A percentile compares a stretch with the other conserved stretches of the same genome.
Evolutionary conservation across 805 yeast species (phyloP).

Genomic region (Kodamaea lidongshanica): DNA sequence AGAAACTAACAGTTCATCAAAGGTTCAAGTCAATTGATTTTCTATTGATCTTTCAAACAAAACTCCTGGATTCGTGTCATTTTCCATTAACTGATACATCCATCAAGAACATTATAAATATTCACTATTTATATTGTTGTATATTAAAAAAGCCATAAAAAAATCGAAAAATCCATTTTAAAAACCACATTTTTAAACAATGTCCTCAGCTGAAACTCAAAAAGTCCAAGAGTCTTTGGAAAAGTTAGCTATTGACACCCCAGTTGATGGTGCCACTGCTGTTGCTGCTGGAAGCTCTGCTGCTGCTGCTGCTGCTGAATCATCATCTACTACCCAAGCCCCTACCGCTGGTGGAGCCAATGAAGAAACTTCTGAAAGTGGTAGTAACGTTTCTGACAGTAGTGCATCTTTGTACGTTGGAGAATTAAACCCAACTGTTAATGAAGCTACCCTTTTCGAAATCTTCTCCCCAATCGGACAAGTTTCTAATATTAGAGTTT

Average conservation of each 20-base stretch:
- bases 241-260: slow-evolving; percentile 34
- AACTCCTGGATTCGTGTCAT: slow-evolving; percentile 4
- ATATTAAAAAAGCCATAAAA: slow-evolving; percentile 11
- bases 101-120: slow-evolving; percentile 2
- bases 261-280: slow-evolving; percentile 15
- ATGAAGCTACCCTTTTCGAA: slow-evolving; percentile 92
- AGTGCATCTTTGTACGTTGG: slow-evolving; percentile 94
- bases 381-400: slow-evolving; percentile 42
- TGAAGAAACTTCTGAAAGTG: slow-evolving; percentile 17
- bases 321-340: slow-evolving; percentile 23
- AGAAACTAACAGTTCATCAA: slow-evolving; percentile 1
- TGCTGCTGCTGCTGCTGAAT: slow-evolving; percentile 18
- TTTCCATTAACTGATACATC: slow-evolving; percentile 3
- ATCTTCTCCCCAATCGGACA: slow-evolving; percentile 91
- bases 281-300: slow-evolving; percentile 21
- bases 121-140: slow-evolving; percentile 4
- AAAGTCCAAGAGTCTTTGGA: slow-evolving; percentile 44
- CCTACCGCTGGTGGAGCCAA: slow-evolving; percentile 26
- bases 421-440: slow-evolving; percentile 86
- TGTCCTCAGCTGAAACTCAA: slow-evolving; percentile 37
- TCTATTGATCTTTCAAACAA: slow-evolving; percentile 4
- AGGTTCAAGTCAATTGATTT: slow-evolving; percentile 2
- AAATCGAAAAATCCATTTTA: slow-evolving; percentile 9
- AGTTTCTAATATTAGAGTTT: slow-evolving; percentile 94
- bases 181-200: slow-evolving; percentile 9